These are phyloP conservation scores for Erythrobasidium hasegawianum DNA, from an alignment of 1,284 basidiomycete genomes.

Conservation along the genomic window DNA sequence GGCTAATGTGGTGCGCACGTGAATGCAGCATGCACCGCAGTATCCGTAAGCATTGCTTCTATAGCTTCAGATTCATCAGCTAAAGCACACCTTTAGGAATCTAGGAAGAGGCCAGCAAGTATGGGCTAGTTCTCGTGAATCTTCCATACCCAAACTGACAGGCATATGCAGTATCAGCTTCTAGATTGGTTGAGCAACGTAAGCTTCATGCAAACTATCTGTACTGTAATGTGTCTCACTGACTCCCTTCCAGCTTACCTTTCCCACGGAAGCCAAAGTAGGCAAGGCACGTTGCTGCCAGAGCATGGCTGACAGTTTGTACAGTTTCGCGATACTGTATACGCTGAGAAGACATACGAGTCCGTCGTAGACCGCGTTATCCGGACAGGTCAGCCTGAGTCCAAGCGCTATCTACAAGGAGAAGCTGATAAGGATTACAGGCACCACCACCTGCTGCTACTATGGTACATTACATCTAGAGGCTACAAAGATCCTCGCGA, in stretches of 20 bases:
- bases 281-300: neutral
- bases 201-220: neutral
- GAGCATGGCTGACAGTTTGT: neutral
- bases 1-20: constrained; percentile 40
- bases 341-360: constrained; percentile 68
- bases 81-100: too few relatives aligned
- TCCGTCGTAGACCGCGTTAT: constrained; percentile 72
- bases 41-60: constrained; percentile 68
- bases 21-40: constrained; percentile 73
- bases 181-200: constrained; percentile 74
- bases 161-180: constrained; percentile 57
- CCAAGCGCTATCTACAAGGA: neutral
- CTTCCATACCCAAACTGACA: neutral
- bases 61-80: too few relatives aligned
- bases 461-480: constrained; percentile 80
- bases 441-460: constrained; percentile 33
- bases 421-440: neutral
- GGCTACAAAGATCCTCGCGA: constrained; percentile 73
- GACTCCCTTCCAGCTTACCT: constrained; percentile 61
- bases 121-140: neutral
- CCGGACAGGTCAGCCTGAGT: constrained; percentile 64
- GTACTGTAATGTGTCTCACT: neutral
- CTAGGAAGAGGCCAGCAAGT: neutral
- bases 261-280: constrained; percentile 73
- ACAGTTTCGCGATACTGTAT: constrained; percentile 63